Percentiles rank a stretch among this genome's conserved stretches.
Conservation (phyloP, 2,329 filamentous ascomycete species). For the Ramularia endophylla region DNA sequence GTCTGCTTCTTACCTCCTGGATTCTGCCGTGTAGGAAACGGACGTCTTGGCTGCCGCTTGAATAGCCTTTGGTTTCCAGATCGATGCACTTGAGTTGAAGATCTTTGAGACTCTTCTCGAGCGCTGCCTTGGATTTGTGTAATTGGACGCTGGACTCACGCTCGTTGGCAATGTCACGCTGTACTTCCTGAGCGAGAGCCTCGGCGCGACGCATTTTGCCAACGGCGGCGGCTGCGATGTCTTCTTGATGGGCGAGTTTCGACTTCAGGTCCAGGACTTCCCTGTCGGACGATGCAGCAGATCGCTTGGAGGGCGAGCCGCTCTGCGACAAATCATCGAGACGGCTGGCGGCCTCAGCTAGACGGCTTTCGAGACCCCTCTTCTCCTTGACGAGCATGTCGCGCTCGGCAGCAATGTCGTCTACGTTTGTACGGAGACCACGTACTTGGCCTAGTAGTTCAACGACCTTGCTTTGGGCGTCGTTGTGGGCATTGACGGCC, state of each 20-base stretch:
- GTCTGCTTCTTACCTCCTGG: conserved; percentile 67
- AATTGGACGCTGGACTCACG: conserved; percentile 74
- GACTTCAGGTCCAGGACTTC: conserved; percentile 87
- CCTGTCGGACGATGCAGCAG: conserved; percentile 81
- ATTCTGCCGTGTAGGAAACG: conserved; percentile 91
- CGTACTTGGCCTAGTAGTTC: conserved; percentile 85
- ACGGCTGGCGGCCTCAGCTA: conserved; percentile 80
- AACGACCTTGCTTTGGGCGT: conserved; percentile 90
- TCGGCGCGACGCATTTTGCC: conserved; percentile 97
- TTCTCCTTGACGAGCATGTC: conserved; percentile 85
- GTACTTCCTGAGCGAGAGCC: conserved; percentile 77
- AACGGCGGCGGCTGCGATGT: conserved; percentile 82
- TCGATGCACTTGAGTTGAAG: conserved; percentile 85
- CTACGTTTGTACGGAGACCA: conserved; percentile 71
- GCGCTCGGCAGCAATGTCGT: conserved; percentile 79
- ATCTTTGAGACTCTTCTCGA: conserved; percentile 89
- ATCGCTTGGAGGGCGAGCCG: conserved; percentile 79
- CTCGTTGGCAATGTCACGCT: conserved; percentile 85
- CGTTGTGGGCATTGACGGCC: conserved; percentile 85
- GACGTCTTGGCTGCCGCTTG: conserved; percentile 88
- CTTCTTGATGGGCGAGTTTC: conserved; percentile 83
- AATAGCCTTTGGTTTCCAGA: conserved; percentile 94
- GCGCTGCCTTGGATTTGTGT: conserved; percentile 79
- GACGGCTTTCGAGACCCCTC: conserved; percentile 74
- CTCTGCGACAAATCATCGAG: conserved; percentile 75